Conservation (phyloP, 2,329 filamentous ascomycete species). For the Ophiostoma sp. region DNA sequence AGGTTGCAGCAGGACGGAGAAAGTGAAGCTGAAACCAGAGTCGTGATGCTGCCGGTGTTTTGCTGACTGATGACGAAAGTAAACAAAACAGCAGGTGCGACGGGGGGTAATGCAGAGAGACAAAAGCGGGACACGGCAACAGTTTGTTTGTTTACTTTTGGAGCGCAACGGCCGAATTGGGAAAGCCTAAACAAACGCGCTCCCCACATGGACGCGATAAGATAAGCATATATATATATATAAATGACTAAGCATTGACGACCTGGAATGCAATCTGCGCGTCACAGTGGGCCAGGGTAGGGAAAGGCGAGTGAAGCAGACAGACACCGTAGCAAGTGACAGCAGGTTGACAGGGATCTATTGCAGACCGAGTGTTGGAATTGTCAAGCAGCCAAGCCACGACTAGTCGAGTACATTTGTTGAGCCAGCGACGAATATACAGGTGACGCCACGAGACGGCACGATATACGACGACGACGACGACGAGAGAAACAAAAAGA, state of each 20-base stretch:
- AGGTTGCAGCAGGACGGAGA: slow-evolving; percentile 4
- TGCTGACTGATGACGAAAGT: slow-evolving; percentile 16
- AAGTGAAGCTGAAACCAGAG: slow-evolving; percentile 4
- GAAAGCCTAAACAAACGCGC: slow-evolving; percentile 14
- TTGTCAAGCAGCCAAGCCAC: no score
- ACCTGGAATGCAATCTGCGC: neutral
- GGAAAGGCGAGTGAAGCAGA: no score
- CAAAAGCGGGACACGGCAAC: slow-evolving; percentile 22
- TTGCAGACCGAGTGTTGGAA: no score
- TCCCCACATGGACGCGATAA: slow-evolving; percentile 9
- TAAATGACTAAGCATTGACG: slow-evolving; percentile 10
- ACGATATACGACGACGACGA: neutral
- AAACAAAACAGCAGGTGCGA: slow-evolving; percentile 1
- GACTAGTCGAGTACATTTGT: no score
- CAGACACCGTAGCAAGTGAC: no score
- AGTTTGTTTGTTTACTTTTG: slow-evolving; percentile 36
- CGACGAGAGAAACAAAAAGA: no score
- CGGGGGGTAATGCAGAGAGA: neutral
- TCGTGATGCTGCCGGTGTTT: neutral
- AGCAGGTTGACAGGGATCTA: no score
- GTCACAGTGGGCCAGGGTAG: neutral
- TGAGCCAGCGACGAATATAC: no score
- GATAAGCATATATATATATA: neutral
- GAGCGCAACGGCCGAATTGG: slow-evolving; percentile 21
- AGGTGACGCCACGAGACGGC: neutral